A percentile compares a stretch with the other conserved stretches of the same genome.
These are phyloP conservation scores for Talaromyces sp. DNA, from an alignment of 2,329 filamentous ascomycete species.

Conservation along the genomic window DNA sequence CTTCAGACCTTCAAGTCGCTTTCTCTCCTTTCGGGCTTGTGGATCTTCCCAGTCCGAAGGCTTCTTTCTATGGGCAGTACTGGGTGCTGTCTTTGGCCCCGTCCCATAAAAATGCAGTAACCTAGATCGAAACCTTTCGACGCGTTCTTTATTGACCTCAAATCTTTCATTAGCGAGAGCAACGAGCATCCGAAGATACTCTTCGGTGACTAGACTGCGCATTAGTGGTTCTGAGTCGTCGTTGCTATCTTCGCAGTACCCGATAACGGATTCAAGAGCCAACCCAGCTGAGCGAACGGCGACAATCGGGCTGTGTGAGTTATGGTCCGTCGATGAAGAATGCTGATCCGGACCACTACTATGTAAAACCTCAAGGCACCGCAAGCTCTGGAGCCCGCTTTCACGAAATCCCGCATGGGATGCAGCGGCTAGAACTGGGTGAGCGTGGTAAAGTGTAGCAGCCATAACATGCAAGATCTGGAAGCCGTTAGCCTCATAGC, in stretches of 20 bases:
- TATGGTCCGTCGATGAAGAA: conserved; percentile 23
- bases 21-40: conserved; percentile 39
- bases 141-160: conserved; percentile 40
- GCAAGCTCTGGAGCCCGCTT: conserved; percentile 71
- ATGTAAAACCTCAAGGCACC: conserved; percentile 42
- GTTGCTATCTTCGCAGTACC: conserved; percentile 42
- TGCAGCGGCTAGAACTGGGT: conserved; percentile 71
- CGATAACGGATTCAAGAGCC: conserved; percentile 77
- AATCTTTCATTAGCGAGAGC: conserved; percentile 66
- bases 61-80: conserved; percentile 21
- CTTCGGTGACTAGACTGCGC: conserved; percentile 60
- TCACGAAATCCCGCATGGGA: conserved; percentile 84
- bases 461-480: conserved; percentile 88
- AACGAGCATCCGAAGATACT: conserved; percentile 67
- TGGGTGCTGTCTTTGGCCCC: not conserved
- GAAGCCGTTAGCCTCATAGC: not conserved
- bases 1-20: conserved; percentile 42
- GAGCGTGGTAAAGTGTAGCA: conserved; percentile 71
- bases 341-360: not conserved
- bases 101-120: conserved; percentile 29
- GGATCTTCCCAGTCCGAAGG: conserved; percentile 40
- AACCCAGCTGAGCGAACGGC: conserved; percentile 82
- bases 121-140: conserved; percentile 37
- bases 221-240: conserved; percentile 39
- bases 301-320: conserved; percentile 67